Evolutionary conservation across 495 filamentous ascomycete species (phyloP), one percentile per base, ranked within the genome.

Genomic region (Penicillium pancosmium): DNA sequence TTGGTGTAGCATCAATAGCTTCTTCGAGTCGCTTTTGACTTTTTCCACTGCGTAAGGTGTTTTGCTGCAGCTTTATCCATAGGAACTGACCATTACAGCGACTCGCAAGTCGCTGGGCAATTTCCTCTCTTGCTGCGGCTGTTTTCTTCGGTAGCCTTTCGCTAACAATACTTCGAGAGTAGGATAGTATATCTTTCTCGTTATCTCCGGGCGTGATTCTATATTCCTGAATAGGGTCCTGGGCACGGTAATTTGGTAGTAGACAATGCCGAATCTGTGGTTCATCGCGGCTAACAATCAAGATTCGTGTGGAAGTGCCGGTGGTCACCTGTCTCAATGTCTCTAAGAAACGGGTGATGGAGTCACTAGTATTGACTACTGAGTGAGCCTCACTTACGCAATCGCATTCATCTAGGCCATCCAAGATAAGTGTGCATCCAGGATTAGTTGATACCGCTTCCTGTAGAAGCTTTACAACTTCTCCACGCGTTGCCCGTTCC

Each of bases 211-310:
- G 19, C 19, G 19, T 21, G 19, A 21, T 21, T 21, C 19, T 21
- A 21, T 21, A 21, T 21, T 21, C 19, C 19, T 21, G 19, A 21
- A 21, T 21, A 21, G 19, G 19, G 19, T 21, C 19, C 1, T 21
- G 19, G 19, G 19, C 19, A 21, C 19, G 19, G 19, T 21, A 1
- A 21, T 21, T 21, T 21, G 19, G 2, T 21, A 21, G 2, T 21
- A 21, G 23, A 23, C 1, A 23, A 23, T 23, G 23, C 16, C 55
- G 47, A 11, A 57, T 57, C 27, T 57, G 48, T 7, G 48, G 35
- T 23, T 57, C 55, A 46, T 57, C 55, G 9, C 55, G 47, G 15
- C 48, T 52, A 7, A 57, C 48, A 27, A 57, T 46, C 19, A 57
- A 5, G 21, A 57, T 5, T 13, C 55, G 55, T 12, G 55, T 46